A percentile compares a stretch with the other conserved stretches of the same genome.
Evolutionary conservation across 192 early-diverging fungal genomes (phyloP).

Genomic region (Umbelopsis vinacea): DNA sequence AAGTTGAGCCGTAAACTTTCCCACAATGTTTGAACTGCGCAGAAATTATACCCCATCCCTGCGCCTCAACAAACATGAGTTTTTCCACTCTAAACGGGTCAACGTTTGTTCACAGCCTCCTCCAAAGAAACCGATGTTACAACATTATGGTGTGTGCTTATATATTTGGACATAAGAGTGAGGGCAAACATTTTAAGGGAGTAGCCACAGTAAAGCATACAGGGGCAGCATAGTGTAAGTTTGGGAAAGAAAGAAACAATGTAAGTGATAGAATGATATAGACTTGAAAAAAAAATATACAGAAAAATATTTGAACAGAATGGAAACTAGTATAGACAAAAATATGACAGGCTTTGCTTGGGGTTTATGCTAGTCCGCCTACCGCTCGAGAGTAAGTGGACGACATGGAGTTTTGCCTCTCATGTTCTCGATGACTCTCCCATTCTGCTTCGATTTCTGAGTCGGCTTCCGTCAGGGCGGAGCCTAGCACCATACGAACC

Average conservation of each 20-base stretch:
- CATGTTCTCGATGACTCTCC: not conserved
- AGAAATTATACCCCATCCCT: not conserved
- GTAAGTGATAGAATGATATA: no score
- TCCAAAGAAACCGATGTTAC: no score
- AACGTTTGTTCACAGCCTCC: not conserved
- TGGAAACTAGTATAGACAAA: constrained; percentile 2
- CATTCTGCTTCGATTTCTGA: constrained; percentile 11
- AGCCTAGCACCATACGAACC: constrained; percentile 1
- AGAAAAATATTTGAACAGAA: not conserved
- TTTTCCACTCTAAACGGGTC: not conserved
- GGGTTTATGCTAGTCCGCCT: not conserved
- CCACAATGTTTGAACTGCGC: not conserved
- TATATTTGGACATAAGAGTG: no score
- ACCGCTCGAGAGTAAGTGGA: not conserved
- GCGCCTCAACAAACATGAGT: not conserved
- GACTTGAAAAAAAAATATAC: not conserved
- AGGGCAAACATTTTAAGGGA: no score
- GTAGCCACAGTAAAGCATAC: no score
- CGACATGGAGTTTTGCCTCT: not conserved
- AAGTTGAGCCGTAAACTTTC: constrained; percentile 20
- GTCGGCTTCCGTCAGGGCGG: constrained; percentile 10
- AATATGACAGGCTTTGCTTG: not conserved
- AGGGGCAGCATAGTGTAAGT: no score
- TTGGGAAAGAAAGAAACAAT: no score
- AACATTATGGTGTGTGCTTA: no score